Base-by-base conservation (phyloP, 352 stramenopile species). In the Phytophthora rubi region DNA sequence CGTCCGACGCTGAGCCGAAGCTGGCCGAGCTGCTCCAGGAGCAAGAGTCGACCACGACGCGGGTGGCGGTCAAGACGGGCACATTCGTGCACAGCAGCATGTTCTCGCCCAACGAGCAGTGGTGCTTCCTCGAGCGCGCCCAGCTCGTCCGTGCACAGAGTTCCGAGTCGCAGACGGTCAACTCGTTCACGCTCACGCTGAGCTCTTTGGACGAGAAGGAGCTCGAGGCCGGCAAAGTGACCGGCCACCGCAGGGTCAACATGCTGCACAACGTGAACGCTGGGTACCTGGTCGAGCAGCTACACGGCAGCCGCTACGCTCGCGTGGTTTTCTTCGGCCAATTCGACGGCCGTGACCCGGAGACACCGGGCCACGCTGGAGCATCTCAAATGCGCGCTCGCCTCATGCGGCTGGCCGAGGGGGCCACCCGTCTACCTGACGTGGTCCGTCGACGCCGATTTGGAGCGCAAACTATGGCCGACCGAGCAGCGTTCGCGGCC, bases 31-130 rank as follows among this genome's bases (percentile, higher is more conserved):
- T 68, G 12, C 49, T 76, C 1, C 28, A 64, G 26, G 57, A 72
- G 9, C 59, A 68, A 16, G 53, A 60, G 30, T 51, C 68, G 16
- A 65, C 48, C 35, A 62, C 64, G 18, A 60, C 66, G 2, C 65
- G 68, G 23, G 62, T 84, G 18, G 45, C 60, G 8, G 69, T 85
- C 63, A 85, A 85, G 59, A 85, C 77, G 0, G 58, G 55, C 21
- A 58, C 67, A 12, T 85, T 85, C 59, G 62, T 74, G 23, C 70
- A 75, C 33, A 76, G 75, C 30, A 83, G 71, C 42, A 58, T 76
- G 45, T 80, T 81, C 48, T 45, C 68, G 10, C 62, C 59, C 32
- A 83, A 85, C 53, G 75, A 85, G 63, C 75, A 85, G 61, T 82
- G 75, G 75, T 85, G 75, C 52, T 81, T 71, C 54, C 70, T 84